Base-by-base conservation (phyloP, 192 early-diverging fungal genomes). In the Ambispora gerdemannii region DNA sequence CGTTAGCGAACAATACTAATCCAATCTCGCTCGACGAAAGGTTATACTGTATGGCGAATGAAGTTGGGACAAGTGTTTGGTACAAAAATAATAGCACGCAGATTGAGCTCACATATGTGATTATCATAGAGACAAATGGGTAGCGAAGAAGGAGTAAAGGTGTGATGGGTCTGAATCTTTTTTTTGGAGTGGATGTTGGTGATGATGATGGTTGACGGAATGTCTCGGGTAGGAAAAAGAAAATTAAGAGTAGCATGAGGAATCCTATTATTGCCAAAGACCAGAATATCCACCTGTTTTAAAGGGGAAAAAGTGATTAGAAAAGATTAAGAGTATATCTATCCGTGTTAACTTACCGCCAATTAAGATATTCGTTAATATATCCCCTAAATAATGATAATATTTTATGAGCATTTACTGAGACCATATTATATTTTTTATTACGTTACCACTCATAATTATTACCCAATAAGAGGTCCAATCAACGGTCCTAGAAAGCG, bases 241-340 rank as follows among this genome's bases (percentile, higher is more conserved):
- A 55, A 19, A 68, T 35, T 8, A 68, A 22, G 4, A 56, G 6
- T 32, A 68, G 3, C 6, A 72, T 38, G 2, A 36, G 1, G 11
- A 36, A 51, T 19, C 58, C 75, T 11, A 76, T 1, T 19, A 78
- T 72, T n/a, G 72, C 27, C 15, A 81, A 43, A 43, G 78, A 52
- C 80, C 80, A 78, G 67, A 78, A 81, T 19, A 74, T 81, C 65
- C 68, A 80, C 38, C 78, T 74, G 38, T 20, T 20, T n/a, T n/a
- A n/a, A n/a, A n/a, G n/a, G n/a, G n/a, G n/a, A n/a, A n/a, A n/a
- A n/a, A n/a, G n/a, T n/a, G n/a, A n/a, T n/a, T n/a, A n/a, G n/a
- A n/a, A n/a, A n/a, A n/a, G n/a, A n/a, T n/a, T n/a, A n/a, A n/a
- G n/a, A n/a, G n/a, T n/a, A n/a, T n/a, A n/a, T n/a, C n/a, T n/a